Evolutionary conservation across 768 basidiomycete genomes (phyloP), one percentile per base, ranked within the genome.

Genomic region (Lactarius deliciosus): DNA sequence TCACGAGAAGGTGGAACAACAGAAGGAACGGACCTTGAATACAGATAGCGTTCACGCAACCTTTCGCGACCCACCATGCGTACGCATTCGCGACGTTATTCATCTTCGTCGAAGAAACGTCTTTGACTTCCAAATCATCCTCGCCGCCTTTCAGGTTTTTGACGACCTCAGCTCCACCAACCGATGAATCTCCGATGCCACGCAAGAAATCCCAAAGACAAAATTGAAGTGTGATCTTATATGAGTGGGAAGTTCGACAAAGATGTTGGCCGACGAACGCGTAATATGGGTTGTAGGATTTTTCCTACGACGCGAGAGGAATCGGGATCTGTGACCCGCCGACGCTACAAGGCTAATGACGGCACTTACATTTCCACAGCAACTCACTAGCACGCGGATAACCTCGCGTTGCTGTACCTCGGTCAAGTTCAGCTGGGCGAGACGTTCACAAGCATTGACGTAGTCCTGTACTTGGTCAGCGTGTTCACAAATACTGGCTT

Each of bases 161-260:
- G 72, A 92, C 81, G 45, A 93, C 79, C 73, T 89, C 91, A 0
- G 83, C 83, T 8, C 94, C 93, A 2, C 94, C 93, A 41, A 95
- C 91, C 36, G 78, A 83, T 11, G 81, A 83, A 76, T 97, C 94
- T 15, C 94, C 96, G 54, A 98, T 79, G 66, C 92, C 92, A 10
- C 96, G 89, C 34, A 98, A 78, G 74, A 98, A 96, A 75, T 99
- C 97, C 97, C 97, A 99, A 7, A 98, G 78, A 71, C 88, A 92
- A 75, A 92, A 98, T 73, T 98, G 97, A 25, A 98, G 80, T 2
- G 97, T 98, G 71, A 98, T 90, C 73, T 86, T 92, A 80, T 94
- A 88, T 5, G 90, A 85, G 74, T 96, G 94, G 0, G 94, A 88
- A 10, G 79, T 79, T 10, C 83, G 81, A 73, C 92, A 92, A 34